phyloP scores from a whole-genome alignment of 495 filamentous ascomycete species.

The Neurospora sp. region DNA sequence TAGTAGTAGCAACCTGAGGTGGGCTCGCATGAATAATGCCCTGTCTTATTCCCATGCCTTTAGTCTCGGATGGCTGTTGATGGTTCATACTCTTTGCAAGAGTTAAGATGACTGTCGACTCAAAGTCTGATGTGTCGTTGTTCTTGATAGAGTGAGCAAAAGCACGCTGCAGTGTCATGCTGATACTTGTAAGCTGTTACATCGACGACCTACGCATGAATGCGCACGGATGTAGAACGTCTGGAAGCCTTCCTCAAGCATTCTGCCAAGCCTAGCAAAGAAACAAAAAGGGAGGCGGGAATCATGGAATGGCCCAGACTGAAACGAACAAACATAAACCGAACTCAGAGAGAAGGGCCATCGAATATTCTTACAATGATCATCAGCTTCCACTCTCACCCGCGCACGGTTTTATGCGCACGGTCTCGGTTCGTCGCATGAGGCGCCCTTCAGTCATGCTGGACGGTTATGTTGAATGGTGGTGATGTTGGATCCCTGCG shows the following conservation, averaged over 20 bases:
- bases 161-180: no score
- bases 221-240: conserved; percentile 23
- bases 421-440: background rate
- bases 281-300: background rate
- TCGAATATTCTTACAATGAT: background rate
- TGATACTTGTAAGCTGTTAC: background rate
- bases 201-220: conserved; percentile 15
- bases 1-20: background rate
- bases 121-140: background rate
- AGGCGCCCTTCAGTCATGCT: background rate
- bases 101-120: background rate
- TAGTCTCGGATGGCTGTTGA: background rate
- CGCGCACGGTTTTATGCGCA: background rate
- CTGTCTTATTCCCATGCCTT: background rate
- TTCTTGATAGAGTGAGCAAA: background rate
- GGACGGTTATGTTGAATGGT: background rate
- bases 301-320: background rate
- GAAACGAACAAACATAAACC: background rate
- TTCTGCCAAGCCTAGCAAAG: conserved; percentile 4
- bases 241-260: conserved; percentile 21
- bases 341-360: background rate
- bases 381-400: background rate
- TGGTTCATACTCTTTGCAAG: background rate
- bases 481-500: background rate
- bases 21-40: background rate